Evolutionary conservation across 2,329 filamentous ascomycete species (phyloP).

Genomic region (Bipolaris victoriae): DNA sequence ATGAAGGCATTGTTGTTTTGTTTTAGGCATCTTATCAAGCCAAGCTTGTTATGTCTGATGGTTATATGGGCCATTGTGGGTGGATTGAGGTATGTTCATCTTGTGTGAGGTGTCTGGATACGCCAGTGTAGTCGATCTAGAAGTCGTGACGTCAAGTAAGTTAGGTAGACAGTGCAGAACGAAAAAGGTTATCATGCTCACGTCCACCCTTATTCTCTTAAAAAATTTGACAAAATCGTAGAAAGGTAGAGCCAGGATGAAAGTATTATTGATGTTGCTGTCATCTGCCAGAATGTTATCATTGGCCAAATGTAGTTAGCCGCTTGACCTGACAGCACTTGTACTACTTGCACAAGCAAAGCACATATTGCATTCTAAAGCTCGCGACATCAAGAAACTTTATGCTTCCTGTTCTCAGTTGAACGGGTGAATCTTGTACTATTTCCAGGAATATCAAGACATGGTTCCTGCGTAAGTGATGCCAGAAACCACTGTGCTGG

Average conservation of each 20-base stretch:
- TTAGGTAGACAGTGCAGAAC: neutral
- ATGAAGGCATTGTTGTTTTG: conserved; percentile 8
- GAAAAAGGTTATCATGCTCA: neutral
- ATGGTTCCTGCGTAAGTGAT: conserved; percentile 1
- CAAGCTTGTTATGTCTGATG: conserved; percentile 16
- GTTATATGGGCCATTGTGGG: conserved; percentile 10
- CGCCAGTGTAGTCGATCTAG: neutral
- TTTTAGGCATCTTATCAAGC: conserved; percentile 15
- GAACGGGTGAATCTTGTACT: neutral
- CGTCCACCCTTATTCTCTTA: accelerated
- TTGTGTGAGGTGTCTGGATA: neutral
- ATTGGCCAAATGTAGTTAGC: neutral
- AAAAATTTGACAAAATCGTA: too few species aligned
- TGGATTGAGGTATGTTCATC: neutral
- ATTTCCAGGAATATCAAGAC: neutral
- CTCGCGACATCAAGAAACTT: neutral
- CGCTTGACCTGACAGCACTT: neutral
- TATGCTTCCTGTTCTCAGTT: neutral
- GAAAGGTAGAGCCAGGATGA: too few species aligned
- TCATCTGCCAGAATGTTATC: neutral
- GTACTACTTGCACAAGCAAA: too few species aligned
- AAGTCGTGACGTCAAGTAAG: conserved; percentile 13
- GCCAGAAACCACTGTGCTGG: conserved; percentile 3
- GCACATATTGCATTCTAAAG: too few species aligned
- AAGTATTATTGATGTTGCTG: too few species aligned